Evolutionary conservation across 306 rosid genomes (phyloP), one percentile per base, ranked within the genome.

Genomic region (Hippophae gyantsensis): DNA sequence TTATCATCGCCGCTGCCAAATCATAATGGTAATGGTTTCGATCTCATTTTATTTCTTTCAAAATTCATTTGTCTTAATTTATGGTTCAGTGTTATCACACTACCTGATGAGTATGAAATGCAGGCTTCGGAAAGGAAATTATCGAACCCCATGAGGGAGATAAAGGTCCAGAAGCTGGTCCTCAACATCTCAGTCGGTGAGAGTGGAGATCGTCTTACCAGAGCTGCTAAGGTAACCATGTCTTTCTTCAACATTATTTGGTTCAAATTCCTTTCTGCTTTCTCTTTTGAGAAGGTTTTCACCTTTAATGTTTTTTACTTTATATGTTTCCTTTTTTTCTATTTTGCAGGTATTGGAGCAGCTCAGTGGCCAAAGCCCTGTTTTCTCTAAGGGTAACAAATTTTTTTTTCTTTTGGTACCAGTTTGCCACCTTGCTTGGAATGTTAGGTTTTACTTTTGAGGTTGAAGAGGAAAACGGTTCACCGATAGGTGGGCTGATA

Each of bases 171-270:
- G 78, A 86, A 86, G 57, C 88, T 84, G 5, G 90, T 86, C 54
- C 90, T 86, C 57, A 86, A 86, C 79, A 83, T 84, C 63, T 86
- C 95, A 8, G 90, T 86, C 1, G 90, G 95, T 50, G 95, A 83
- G 74, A 83, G 90, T 55, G 90, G 95, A n/a, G 95, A 83, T 74
- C 77, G 87, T 56, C 89, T 86, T 63, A 86, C 90, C 70, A 83
- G 95, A 75, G 90, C 95, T 1, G 82, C 95, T 2, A 86, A 83
- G 95, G 94, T 75, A 54, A 32, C 11, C 40, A 38, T 52, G 2
- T 8, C 56, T 7, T 7, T 23, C 48, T 55, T 40, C 10, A 2
- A 32, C 3, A 2, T 32, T 32, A 32, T 32, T 4, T 32, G 38
- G 38, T 32, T 32, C 4, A 32, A 32, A 32, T 32, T 32, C 2